A percentile compares a stretch with the other conserved stretches of the same genome.
phyloP scores from a whole-genome alignment of 306 rosid genomes.

The Cucurbita pepo region DNA sequence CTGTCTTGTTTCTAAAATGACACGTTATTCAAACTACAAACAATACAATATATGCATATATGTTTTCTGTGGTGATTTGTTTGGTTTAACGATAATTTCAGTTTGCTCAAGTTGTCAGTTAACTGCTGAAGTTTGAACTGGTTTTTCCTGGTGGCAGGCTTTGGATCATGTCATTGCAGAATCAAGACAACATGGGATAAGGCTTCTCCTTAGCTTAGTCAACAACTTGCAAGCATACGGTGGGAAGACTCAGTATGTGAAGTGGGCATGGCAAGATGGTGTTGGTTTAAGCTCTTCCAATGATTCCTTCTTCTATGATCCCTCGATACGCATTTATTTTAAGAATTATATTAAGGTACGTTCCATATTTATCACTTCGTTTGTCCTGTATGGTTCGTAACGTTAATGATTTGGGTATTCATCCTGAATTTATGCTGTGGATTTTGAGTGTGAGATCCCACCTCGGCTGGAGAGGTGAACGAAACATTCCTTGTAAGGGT shows the following conservation, averaged over 20 bases:
- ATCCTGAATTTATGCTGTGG: not conserved
- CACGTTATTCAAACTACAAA: too few relatives aligned
- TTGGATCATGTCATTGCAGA: constrained; percentile 87
- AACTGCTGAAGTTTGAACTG: constrained; percentile 2
- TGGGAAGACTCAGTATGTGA: constrained; percentile 90
- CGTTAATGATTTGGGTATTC: not conserved
- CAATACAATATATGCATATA: too few relatives aligned
- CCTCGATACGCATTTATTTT: constrained; percentile 69
- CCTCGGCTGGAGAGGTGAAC: too few relatives aligned
- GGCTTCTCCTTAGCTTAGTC: constrained; percentile 83
- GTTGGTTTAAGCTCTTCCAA: constrained; percentile 77
- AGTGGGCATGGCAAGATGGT: constrained; percentile 99
- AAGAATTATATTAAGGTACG: constrained; percentile 68
- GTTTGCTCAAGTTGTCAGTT: not conserved
- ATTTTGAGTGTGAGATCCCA: not conserved
- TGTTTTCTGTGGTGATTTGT: too few relatives aligned
- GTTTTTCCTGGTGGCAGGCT: constrained; percentile 42
- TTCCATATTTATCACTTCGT: not conserved
- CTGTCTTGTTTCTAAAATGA: too few relatives aligned
- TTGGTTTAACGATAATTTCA: too few relatives aligned
- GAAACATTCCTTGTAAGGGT: too few relatives aligned
- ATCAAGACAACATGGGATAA: constrained; percentile 59
- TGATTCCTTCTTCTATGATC: constrained; percentile 96
- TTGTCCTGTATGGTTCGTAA: not conserved
- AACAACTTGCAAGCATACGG: constrained; percentile 87